Base-by-base conservation (phyloP, 2,329 filamentous ascomycete species). In the Rachicladosporium sp. region DNA sequence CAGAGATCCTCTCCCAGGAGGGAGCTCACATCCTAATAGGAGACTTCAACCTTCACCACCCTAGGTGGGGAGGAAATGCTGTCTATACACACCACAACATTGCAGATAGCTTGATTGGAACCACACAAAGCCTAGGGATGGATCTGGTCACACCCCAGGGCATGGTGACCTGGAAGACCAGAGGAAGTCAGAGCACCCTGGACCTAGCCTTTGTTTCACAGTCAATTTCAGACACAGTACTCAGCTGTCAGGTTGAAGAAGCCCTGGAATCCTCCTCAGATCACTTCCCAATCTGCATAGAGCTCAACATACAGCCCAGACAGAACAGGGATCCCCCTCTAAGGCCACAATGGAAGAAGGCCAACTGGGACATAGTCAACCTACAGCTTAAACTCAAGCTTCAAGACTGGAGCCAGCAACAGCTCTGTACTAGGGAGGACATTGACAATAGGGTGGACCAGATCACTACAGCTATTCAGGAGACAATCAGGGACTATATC, bases 231-330 rank as follows among this genome's bases (percentile, higher is more conserved):
- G 32, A 34, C 32, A 34, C 12, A 15, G 12, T 34, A 11, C 13
- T 34, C 32, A 34, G 21, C 12, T 13, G 32, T 15, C 12, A 34
- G 21, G 32, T 34, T 11, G 32, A 34, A 11, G 32, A 34, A 34
- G 32, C 13, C 13, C 32, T 34, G 12, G 32, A 34, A 11, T 15
- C 13, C 32, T 11, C 13, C 32, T 34, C 32, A 15, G 32, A 34
- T 34, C 32, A 34, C 32, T 34, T 34, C 32, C 32, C 32, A 34
- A 34, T 34, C 29, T 31, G 29, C 38, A 50, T 32, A 31, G 29
- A n/a, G n/a, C n/a, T n/a, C n/a, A n/a, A n/a, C n/a, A n/a, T n/a
- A n/a, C n/a, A n/a, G n/a, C n/a, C n/a, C n/a, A n/a, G n/a, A n/a
- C n/a, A n/a, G n/a, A n/a, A n/a, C n/a, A n/a, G n/a, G n/a, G n/a